Evolutionary conservation across 2,329 filamentous ascomycete genomes (phyloP).

Genomic region (Fusarium nisikadoi): DNA sequence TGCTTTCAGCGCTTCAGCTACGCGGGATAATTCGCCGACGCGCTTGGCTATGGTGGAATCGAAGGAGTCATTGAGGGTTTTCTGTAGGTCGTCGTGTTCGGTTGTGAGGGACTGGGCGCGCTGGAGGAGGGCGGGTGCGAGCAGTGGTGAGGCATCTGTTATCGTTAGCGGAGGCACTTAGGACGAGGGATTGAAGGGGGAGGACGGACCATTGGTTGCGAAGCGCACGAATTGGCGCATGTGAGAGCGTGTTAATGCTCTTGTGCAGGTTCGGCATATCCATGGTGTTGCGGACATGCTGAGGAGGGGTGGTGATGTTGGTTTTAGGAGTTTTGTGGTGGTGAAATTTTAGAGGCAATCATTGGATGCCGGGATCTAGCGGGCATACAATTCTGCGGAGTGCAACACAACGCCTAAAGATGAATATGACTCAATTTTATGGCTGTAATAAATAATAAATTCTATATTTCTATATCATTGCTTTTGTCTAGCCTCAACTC

Average conservation of each 20-base stretch:
- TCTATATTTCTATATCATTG: neutral
- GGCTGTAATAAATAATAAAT: too few relatives aligned
- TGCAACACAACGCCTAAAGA: neutral
- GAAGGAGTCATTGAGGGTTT: conserved; percentile 63
- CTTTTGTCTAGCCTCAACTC: conserved; percentile 14
- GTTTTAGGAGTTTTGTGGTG: neutral
- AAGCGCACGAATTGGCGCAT: conserved; percentile 46
- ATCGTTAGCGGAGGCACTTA: neutral
- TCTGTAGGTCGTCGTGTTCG: conserved; percentile 67
- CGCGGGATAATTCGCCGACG: conserved; percentile 68
- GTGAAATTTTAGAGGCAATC: conserved; percentile 39
- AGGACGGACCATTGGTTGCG: conserved; percentile 46
- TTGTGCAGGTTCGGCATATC: conserved; percentile 51
- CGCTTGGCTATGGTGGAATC: conserved; percentile 68
- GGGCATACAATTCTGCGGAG: conserved; percentile 25
- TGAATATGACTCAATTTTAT: too few relatives aligned
- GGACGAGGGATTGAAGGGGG: fast-evolving
- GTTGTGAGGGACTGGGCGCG: conserved; percentile 67
- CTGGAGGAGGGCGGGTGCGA: conserved; percentile 67
- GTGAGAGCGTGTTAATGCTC: conserved; percentile 43
- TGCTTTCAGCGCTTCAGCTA: conserved; percentile 66
- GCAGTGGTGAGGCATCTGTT: conserved; percentile 41
- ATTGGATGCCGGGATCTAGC: neutral
- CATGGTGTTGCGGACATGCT: conserved; percentile 50
- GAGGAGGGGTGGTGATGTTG: conserved; percentile 9